Evolutionary conservation across 305 asterid genomes (phyloP).

Genomic region (Fraxinus velutina): DNA sequence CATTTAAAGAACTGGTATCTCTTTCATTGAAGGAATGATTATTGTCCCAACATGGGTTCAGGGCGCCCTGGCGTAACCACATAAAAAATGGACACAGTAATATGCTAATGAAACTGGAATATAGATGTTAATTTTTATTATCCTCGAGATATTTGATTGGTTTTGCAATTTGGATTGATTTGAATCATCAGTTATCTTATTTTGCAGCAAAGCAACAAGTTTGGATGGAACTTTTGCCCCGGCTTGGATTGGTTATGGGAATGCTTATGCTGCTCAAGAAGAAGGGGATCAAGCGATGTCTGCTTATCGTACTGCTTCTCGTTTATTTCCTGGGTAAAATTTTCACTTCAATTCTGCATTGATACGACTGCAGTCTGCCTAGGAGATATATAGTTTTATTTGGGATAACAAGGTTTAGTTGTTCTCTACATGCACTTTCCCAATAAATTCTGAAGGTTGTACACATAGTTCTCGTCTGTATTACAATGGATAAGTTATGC

Average conservation of each 20-base stretch:
- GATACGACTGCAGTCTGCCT: constrained; percentile 1
- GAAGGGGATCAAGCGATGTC: constrained; percentile 99
- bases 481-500: neutral
- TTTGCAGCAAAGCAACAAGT: constrained; percentile 89
- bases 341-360: constrained; percentile 19
- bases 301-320: constrained; percentile 98
- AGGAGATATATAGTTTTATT: constrained; percentile 10
- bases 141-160: constrained; percentile 13
- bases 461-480: neutral
- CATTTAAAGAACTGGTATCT: neutral
- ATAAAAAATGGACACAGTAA: neutral
- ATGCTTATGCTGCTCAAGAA: constrained; percentile 93
- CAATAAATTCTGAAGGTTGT: neutral
- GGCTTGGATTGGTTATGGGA: constrained; percentile 95
- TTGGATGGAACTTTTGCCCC: constrained; percentile 92
- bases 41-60: neutral
- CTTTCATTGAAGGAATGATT: neutral
- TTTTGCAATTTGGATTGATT: constrained; percentile 11
- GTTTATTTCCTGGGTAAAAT: constrained; percentile 92
- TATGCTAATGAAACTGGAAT: neutral
- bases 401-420: neutral
- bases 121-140: neutral
- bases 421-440: constrained; percentile 15
- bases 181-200: constrained; percentile 18
- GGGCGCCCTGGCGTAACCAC: neutral